Evolutionary conservation across 208 protist genomes (phyloP).

Genomic region (Trypanosoma avium): DNA sequence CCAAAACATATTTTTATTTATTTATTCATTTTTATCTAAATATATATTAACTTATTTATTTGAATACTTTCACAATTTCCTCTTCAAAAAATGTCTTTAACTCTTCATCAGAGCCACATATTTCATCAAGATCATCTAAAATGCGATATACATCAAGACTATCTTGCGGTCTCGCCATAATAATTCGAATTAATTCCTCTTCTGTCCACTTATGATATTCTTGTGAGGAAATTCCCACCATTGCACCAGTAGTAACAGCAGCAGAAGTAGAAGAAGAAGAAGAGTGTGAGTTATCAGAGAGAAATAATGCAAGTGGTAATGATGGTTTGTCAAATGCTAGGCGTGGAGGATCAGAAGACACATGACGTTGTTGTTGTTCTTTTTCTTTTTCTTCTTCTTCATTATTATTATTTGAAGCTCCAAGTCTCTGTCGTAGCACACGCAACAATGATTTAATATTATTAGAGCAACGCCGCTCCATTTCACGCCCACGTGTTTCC

Average conservation of each 20-base stretch:
- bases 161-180: conserved; percentile 47
- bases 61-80: conserved; percentile 29
- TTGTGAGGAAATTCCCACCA: background rate
- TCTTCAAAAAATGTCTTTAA: conserved; percentile 42
- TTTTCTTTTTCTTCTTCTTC: conserved; percentile 15
- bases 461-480: conserved; percentile 32
- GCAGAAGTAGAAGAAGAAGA: background rate
- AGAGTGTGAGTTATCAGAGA: background rate
- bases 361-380: background rate
- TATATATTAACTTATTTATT: background rate
- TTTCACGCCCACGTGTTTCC: conserved; percentile 31
- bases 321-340: conserved; percentile 25
- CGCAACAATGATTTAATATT: conserved; percentile 13
- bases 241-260: background rate
- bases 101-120: conserved; percentile 45
- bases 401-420: conserved; percentile 1
- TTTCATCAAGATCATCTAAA: conserved; percentile 52
- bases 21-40: conserved; percentile 8
- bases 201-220: conserved; percentile 29
- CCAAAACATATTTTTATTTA: background rate
- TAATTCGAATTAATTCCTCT: conserved; percentile 58
- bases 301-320: conserved; percentile 23
- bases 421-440: background rate
- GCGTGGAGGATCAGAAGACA: conserved; percentile 6
- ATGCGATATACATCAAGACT: conserved; percentile 63